Evolutionary conservation across 306 rosid species (phyloP), one percentile per base, ranked within the genome.

Genomic region (Cucurbita maxima): DNA sequence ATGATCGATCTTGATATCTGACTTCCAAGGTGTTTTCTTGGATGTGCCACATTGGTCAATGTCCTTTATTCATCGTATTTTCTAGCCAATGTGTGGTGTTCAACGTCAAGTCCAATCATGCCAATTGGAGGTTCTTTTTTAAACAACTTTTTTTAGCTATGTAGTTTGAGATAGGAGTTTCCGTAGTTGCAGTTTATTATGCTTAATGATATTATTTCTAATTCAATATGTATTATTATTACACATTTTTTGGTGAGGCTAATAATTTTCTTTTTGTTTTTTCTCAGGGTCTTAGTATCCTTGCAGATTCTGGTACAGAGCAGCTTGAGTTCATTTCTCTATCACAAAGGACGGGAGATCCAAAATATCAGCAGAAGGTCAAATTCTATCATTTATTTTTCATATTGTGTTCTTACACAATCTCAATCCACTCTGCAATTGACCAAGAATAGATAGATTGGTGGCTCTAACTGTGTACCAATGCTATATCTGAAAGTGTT

Each of bases 281-380:
- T n/a, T 51, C 72, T 56, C 63, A 95, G 99, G 99, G 99, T 76
- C 77, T 83, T 69, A 95, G 99, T 78, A 81, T 95, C 75, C 77
- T 95, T 81, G 99, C 99, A 66, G 97, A 95, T 87, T 86, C 97
- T 61, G 99, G 96, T 73, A 91, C 99, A 30, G 99, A 95, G 82
- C 99, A 95, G 83, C 86, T 95, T 76, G 99, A 95, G 79, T 95
- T 95, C 79, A 95, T 95, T 85, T 96, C 82, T 83, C 88, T 91
- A 79, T 95, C 99, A 77, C 96, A 95, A 82, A 87, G 99, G 79
- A 95, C 97, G 15, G 99, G 99, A 62, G 97, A 95, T 58, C 91
- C 85, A 1, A 91, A 89, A 86, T 95, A 95, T 83, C 96, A 89
- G 84, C 85, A 77, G 84, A 95, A 89, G 99, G 99, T 95, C 43